Evolutionary conservation across 192 early-diverging fungal species (phyloP).

Genomic region (Gryganskiella cystojenkinii): DNA sequence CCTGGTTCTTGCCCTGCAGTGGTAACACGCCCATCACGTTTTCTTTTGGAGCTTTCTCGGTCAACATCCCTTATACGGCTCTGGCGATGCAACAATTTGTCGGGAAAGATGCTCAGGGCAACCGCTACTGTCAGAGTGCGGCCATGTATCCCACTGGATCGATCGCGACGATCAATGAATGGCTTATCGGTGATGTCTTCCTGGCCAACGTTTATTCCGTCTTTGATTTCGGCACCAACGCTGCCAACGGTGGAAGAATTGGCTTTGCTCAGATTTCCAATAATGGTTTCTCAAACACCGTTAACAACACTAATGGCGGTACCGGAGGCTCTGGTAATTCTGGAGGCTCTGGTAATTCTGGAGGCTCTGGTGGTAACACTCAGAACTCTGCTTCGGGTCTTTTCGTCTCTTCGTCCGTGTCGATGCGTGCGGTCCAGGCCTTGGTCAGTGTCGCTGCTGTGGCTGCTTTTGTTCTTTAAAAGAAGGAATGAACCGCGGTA

Average conservation of each 20-base stretch:
- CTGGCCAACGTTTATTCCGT: conserved; percentile 61
- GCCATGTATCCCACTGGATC: conserved; percentile 28
- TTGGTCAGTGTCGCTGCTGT: background rate
- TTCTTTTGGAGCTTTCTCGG: conserved; percentile 27
- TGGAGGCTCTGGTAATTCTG: background rate
- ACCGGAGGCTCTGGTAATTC: background rate
- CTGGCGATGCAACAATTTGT: conserved; percentile 47
- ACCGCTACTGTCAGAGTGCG: conserved; percentile 34
- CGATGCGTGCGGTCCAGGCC: conserved; percentile 2
- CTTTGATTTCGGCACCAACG: conserved; percentile 58
- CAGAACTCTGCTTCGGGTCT: background rate
- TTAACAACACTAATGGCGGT: background rate
- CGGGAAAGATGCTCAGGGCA: conserved; percentile 4
- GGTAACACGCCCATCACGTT: conserved; percentile 26
- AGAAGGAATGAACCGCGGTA: too few relatives aligned
- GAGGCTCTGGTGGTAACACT: background rate
- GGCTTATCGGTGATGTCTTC: conserved; percentile 62
- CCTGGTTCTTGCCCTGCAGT: conserved; percentile 56
- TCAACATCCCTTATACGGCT: conserved; percentile 23
- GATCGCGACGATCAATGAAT: conserved; percentile 8
- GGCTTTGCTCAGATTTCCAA: conserved; percentile 52
- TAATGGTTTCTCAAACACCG: background rate
- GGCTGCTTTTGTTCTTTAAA: background rate
- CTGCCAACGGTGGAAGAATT: conserved; percentile 37
- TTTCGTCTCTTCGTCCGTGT: too few relatives aligned